A percentile compares a stretch with the other conserved stretches of the same genome.
Evolutionary conservation across 2,329 filamentous ascomycete genomes (phyloP).

Genomic region (Cyanodermella asteris): DNA sequence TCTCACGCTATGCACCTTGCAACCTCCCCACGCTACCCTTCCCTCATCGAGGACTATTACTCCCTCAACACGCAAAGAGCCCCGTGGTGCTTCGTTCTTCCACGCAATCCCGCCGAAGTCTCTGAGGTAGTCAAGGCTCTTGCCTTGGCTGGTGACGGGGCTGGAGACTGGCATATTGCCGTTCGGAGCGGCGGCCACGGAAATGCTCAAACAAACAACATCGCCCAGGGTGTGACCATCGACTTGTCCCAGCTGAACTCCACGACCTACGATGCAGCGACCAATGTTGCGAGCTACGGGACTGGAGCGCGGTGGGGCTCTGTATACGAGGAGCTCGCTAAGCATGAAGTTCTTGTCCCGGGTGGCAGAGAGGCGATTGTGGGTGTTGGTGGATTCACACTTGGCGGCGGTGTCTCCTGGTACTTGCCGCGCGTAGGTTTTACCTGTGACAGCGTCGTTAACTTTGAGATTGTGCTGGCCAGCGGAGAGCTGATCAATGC

Average conservation of each 20-base stretch:
- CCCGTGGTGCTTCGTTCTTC: slow-evolving; percentile 2
- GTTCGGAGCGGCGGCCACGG: slow-evolving; percentile 3
- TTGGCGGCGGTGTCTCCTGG: slow-evolving; percentile 12
- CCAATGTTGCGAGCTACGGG: slow-evolving; percentile 8
- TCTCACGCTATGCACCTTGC: too few species aligned
- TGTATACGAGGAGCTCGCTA: slow-evolving; percentile 19
- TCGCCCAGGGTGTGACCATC: slow-evolving; percentile 2
- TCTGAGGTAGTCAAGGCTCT: slow-evolving; percentile 2
- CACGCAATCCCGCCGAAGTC: slow-evolving; percentile 1
- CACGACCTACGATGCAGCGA: slow-evolving; percentile 12
- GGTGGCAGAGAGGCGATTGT: slow-evolving; percentile 25
- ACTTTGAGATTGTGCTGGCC: slow-evolving; percentile 11
- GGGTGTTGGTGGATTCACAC: slow-evolving; percentile 23
- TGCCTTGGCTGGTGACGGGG: too few species aligned
- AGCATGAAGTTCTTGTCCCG: slow-evolving; percentile 21
- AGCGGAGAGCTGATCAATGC: slow-evolving; percentile 10
- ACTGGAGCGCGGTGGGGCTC: slow-evolving; percentile 24
- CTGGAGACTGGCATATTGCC: too few species aligned
- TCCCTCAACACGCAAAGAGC: too few species aligned
- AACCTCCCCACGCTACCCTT: too few species aligned
- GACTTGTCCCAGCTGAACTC: slow-evolving; percentile 10
- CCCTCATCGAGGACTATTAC: too few species aligned
- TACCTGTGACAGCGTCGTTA: slow-evolving; percentile 10
- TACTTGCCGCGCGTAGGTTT: slow-evolving; percentile 11
- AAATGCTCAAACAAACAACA: background rate